Evolutionary conservation across 2,329 filamentous ascomycete species (phyloP).

Genomic region (Knufia fluminis): DNA sequence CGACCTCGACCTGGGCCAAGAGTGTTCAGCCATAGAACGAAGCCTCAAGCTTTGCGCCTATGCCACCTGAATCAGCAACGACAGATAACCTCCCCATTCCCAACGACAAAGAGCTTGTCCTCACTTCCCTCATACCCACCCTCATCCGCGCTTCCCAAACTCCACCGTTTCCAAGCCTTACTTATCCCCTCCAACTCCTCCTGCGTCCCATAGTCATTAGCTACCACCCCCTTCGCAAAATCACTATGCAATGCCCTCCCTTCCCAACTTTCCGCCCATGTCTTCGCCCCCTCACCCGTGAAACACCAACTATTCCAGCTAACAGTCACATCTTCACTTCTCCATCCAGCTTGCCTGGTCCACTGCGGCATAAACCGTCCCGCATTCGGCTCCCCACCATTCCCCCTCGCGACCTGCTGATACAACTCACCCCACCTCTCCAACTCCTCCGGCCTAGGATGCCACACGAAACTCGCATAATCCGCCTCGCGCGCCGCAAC

Average conservation of each 20-base stretch:
- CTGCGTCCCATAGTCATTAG: conserved; percentile 16
- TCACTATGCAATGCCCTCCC: conserved; percentile 20
- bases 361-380: conserved; percentile 23
- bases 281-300: conserved; percentile 12
- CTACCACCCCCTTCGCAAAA: conserved; percentile 19
- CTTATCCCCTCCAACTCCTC: conserved; percentile 20
- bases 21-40: no score
- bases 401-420: conserved; percentile 23
- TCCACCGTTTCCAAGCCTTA: conserved; percentile 21
- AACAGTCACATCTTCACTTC: conserved; percentile 16
- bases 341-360: conserved; percentile 24
- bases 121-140: conserved; percentile 15
- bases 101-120: conserved; percentile 13
- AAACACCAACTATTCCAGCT: conserved; percentile 20
- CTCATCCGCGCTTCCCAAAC: not conserved
- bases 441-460: conserved; percentile 24
- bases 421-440: conserved; percentile 24
- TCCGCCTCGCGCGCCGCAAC: conserved; percentile 39
- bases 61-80: conserved; percentile 4
- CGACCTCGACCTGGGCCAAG: no score
- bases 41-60: not conserved
- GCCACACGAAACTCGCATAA: conserved; percentile 24
- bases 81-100: conserved; percentile 15
- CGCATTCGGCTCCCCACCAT: conserved; percentile 27
- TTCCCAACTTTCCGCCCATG: conserved; percentile 19